Evolutionary conservation across 2,329 filamentous ascomycete genomes (phyloP).

Genomic region (Colletotrichum orchidophilum): DNA sequence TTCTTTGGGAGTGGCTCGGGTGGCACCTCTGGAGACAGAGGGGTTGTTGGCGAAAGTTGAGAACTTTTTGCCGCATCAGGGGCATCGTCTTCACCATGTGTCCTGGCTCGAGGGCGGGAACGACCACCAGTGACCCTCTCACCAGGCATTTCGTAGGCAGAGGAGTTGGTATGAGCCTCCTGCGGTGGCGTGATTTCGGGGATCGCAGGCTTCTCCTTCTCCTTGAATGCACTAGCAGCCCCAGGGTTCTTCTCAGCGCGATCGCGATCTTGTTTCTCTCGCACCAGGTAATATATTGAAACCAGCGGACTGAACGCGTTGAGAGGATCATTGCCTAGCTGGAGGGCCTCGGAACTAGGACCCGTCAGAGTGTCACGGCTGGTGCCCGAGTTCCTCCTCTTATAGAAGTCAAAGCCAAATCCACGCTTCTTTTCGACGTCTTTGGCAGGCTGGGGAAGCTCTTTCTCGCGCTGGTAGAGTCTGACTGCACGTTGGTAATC

Average conservation of each 20-base stretch:
- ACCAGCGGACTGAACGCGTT: constrained; percentile 94
- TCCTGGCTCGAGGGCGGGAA: constrained; percentile 85
- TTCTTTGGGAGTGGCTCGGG: constrained; percentile 75
- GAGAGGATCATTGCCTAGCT: constrained; percentile 84
- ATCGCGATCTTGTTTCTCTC: constrained; percentile 91
- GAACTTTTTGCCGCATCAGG: constrained; percentile 76
- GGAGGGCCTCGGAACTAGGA: constrained; percentile 86
- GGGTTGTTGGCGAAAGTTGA: constrained; percentile 59
- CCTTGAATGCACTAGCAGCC: constrained; percentile 52
- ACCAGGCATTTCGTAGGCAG: constrained; percentile 86
- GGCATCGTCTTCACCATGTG: constrained; percentile 93
- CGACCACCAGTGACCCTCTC: constrained; percentile 87
- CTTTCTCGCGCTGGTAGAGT: constrained; percentile 73
- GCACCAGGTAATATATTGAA: constrained; percentile 96
- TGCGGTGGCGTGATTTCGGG: constrained; percentile 84
- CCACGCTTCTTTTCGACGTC: constrained; percentile 85
- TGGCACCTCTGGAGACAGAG: constrained; percentile 63
- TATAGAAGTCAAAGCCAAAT: constrained; percentile 96
- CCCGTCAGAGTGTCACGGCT: constrained; percentile 88
- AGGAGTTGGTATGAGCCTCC: constrained; percentile 87
- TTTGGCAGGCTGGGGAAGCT: constrained; percentile 63
- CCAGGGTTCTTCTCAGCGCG: constrained; percentile 56
- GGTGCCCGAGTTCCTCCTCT: constrained; percentile 86
- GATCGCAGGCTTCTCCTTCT: constrained; percentile 59
- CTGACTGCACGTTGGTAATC: constrained; percentile 91